These are phyloP conservation scores for Chalciporus piperatus DNA, from an alignment of 768 basidiomycete genomes.

Conservation along the genomic window DNA sequence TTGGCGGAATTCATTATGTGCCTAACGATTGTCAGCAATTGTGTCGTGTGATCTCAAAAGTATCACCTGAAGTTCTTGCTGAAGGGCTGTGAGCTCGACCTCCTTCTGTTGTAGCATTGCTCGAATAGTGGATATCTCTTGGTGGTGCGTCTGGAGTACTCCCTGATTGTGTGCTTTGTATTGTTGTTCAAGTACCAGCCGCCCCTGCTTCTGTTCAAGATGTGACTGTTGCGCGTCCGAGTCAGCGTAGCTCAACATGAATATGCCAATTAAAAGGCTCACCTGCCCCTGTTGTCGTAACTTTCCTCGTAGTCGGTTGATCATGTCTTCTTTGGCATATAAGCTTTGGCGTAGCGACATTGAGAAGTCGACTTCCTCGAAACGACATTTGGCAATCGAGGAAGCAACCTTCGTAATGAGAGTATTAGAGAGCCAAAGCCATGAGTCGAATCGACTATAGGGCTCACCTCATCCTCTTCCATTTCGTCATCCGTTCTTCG, in stretches of 20 bases:
- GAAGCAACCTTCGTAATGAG: too few relatives aligned
- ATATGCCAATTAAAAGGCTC: too few relatives aligned
- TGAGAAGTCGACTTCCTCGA: slow-evolving; percentile 1
- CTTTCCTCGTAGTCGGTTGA: too few relatives aligned
- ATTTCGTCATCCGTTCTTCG: neutral
- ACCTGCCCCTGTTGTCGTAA: too few relatives aligned
- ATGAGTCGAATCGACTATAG: too few relatives aligned
- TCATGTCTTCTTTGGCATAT: neutral
- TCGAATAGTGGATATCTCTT: too few relatives aligned
- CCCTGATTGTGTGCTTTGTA: neutral
- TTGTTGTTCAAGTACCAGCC: neutral
- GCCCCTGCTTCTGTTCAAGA: neutral
- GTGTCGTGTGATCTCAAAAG: too few relatives aligned
- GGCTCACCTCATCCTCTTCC: too few relatives aligned
- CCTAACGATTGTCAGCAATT: too few relatives aligned
- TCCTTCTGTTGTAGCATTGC: neutral
- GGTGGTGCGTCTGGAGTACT: neutral
- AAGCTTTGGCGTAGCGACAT: neutral
- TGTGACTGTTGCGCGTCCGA: too few relatives aligned
- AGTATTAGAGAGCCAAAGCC: too few relatives aligned
- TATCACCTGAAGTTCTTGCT: neutral
- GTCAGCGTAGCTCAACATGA: too few relatives aligned
- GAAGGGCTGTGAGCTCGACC: neutral
- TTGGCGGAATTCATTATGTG: neutral
- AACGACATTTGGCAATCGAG: neutral